Conservation (phyloP, 2,329 filamentous ascomycete species). For the Cladobotryum protrusum region DNA sequence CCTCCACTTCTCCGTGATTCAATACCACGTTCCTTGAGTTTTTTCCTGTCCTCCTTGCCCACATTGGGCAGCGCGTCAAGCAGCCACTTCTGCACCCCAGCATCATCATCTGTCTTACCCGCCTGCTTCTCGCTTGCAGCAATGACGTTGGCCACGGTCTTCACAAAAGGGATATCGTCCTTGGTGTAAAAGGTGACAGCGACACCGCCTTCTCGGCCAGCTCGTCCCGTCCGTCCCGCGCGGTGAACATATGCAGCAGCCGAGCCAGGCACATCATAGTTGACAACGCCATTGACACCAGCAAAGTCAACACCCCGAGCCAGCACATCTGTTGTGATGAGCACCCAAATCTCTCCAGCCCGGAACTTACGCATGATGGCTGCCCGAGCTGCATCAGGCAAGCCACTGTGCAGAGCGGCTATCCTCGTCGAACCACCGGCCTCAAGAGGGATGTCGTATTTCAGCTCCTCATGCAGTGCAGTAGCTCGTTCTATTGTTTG, state of each 20-base stretch:
- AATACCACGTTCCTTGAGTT: constrained; percentile 74
- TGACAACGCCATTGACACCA: constrained; percentile 91
- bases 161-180: constrained; percentile 84
- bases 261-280: constrained; percentile 94
- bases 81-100: constrained; percentile 74
- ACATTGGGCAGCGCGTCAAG: constrained; percentile 80
- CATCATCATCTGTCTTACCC: constrained; percentile 44
- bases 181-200: constrained; percentile 94
- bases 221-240: constrained; percentile 83
- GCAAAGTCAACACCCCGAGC: constrained; percentile 91
- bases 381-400: constrained; percentile 69
- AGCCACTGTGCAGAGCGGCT: constrained; percentile 81
- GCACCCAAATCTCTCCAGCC: constrained; percentile 87
- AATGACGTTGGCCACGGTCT: constrained; percentile 90
- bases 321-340: constrained; percentile 92
- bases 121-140: constrained; percentile 70
- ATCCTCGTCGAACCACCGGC: constrained; percentile 80
- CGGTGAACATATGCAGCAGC: constrained; percentile 89
- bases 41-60: constrained; percentile 76
- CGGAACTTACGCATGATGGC: constrained; percentile 85
- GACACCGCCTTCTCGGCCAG: constrained; percentile 78
- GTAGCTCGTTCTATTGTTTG: constrained; percentile 90
- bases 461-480: constrained; percentile 80
- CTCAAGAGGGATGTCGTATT: constrained; percentile 87
- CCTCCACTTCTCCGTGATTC: constrained; percentile 53